phyloP scores from a whole-genome alignment of 139 green algal genomes.

The Nannochloris sp. region DNA sequence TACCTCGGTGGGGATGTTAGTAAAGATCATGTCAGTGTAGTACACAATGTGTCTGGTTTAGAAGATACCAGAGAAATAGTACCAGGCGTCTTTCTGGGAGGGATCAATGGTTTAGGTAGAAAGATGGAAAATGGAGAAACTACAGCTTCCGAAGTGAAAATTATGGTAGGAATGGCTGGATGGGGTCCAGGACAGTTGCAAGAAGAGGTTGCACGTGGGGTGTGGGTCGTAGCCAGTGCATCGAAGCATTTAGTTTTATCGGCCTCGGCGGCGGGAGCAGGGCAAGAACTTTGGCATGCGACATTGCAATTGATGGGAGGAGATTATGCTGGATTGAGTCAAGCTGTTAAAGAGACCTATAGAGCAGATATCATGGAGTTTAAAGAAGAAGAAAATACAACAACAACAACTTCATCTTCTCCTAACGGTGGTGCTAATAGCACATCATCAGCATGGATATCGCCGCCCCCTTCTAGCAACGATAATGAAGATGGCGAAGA shows the following conservation, averaged over 20 bases:
- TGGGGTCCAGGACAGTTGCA: conserved; percentile 76
- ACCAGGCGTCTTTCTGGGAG: conserved; percentile 13
- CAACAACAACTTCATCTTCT: too few species aligned
- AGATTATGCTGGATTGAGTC: conserved; percentile 19
- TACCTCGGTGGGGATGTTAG: conserved; percentile 80
- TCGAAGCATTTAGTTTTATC: conserved; percentile 50
- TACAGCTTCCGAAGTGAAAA: conserved; percentile 40
- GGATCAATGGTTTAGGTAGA: conserved; percentile 12
- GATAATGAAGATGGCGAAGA: neutral
- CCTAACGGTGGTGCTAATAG: too few species aligned
- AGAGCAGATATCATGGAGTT: conserved; percentile 12
- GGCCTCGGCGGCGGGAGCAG: neutral
- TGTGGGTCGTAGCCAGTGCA: conserved; percentile 67
- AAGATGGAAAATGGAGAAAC: conserved; percentile 17
- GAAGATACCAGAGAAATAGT: conserved; percentile 29
- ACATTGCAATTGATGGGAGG: conserved; percentile 26
- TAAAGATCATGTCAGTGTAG: conserved; percentile 41
- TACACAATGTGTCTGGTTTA: conserved; percentile 52
- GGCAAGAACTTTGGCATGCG: conserved; percentile 5
- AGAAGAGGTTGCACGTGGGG: conserved; percentile 53
- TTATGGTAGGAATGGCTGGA: conserved; percentile 52
- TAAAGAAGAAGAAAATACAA: neutral
- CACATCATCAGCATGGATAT: too few species aligned
- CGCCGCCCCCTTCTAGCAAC: too few species aligned
- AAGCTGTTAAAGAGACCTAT: conserved; percentile 8